phyloP scores from a whole-genome alignment of 2,329 filamentous ascomycete genomes.

The Ophiostoma ulmi region DNA sequence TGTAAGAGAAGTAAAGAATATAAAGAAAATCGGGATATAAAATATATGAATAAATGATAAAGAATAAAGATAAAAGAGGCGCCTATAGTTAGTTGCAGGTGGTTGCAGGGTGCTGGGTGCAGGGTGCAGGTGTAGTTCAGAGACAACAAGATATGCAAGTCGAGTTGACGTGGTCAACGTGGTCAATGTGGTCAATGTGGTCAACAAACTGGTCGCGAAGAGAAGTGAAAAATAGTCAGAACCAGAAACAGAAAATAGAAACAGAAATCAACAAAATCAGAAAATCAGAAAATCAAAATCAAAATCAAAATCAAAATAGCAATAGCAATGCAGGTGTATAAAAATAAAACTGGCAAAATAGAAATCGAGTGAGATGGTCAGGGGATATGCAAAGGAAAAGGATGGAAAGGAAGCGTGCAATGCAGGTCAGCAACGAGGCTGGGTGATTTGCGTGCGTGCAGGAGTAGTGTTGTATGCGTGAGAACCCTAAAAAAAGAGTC shows the following conservation, averaged over 20 bases:
- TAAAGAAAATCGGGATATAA: not conserved
- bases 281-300: not conserved
- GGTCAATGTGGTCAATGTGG: not conserved
- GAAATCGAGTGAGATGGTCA: not conserved
- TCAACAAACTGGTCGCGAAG: not conserved
- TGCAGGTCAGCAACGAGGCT: conserved; percentile 11
- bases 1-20: not conserved
- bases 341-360: not conserved
- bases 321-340: conserved; percentile 6
- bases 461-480: conserved; percentile 7
- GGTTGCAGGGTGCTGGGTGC: not conserved
- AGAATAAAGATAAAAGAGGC: not conserved
- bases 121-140: not conserved
- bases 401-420: not conserved
- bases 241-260: not conserved
- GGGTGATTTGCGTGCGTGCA: conserved; percentile 12
- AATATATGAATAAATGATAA: not conserved
- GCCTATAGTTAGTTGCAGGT: not conserved
- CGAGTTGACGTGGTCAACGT: not conserved
- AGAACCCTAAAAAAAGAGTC: conserved; percentile 9
- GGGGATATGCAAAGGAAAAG: not conserved
- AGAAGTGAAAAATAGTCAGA: not conserved
- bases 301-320: not conserved
- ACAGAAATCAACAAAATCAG: not conserved
- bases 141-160: not conserved